Evolutionary conservation across 805 yeast genomes (phyloP).

Genomic region (Peterozyma xylosa): DNA sequence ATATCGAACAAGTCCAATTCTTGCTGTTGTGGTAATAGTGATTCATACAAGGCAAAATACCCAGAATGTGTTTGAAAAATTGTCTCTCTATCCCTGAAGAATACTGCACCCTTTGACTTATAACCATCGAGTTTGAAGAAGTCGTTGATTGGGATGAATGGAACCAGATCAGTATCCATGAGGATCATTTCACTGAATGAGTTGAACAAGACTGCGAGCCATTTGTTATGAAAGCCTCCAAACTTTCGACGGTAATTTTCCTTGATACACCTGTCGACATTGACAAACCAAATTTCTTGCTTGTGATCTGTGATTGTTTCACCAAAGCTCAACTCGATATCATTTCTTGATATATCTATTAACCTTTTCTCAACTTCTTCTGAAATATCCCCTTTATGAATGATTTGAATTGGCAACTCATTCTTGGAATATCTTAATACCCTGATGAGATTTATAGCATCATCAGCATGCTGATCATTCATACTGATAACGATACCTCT

Average conservation of each 20-base stretch:
- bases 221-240: conserved; percentile 26
- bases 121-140: conserved; percentile 30
- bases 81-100: conserved; percentile 43
- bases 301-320: conserved; percentile 15
- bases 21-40: conserved; percentile 34
- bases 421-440: conserved; percentile 43
- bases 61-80: conserved; percentile 20
- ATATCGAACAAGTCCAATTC: conserved; percentile 31
- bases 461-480: conserved; percentile 35
- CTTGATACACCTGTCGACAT: not conserved
- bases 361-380: conserved; percentile 23
- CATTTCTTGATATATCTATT: conserved; percentile 26
- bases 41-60: conserved; percentile 33
- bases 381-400: conserved; percentile 34
- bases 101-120: conserved; percentile 28
- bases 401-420: conserved; percentile 39
- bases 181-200: conserved; percentile 49
- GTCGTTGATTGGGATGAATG: conserved; percentile 24
- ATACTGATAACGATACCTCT: conserved; percentile 51
- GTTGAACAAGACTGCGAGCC: conserved; percentile 50
- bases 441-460: conserved; percentile 37
- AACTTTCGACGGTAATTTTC: not conserved
- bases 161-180: conserved; percentile 46
- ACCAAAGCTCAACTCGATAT: conserved; percentile 2
- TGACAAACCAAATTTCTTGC: conserved; percentile 20